phyloP scores from a whole-genome alignment of 1,284 basidiomycete species.

The Microbotryum lychnidis-dioicae region DNA sequence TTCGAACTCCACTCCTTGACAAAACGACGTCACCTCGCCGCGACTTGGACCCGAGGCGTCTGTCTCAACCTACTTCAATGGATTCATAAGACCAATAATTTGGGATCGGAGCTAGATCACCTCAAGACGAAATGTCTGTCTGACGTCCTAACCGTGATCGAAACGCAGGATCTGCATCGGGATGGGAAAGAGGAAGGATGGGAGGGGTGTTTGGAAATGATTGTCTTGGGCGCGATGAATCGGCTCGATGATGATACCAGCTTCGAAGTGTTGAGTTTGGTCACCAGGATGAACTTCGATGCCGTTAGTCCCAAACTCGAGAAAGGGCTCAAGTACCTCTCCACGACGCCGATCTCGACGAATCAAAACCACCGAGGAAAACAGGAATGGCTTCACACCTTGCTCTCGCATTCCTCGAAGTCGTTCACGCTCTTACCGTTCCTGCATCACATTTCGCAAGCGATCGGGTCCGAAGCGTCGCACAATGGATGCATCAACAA shows the following conservation, averaged over 20 bases:
- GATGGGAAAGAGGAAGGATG: conserved; percentile 12
- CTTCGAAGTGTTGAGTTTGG: not conserved
- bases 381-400: not conserved
- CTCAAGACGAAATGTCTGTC: conserved; percentile 5
- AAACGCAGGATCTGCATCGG: conserved; percentile 17
- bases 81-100: too few species aligned
- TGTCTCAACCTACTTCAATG: too few species aligned
- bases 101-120: not conserved
- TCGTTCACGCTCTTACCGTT: conserved; percentile 17
- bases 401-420: conserved; percentile 17
- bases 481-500: too few species aligned
- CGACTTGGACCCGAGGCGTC: conserved; percentile 10
- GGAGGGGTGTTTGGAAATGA: conserved; percentile 6
- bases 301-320: conserved; percentile 3
- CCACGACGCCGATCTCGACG: not conserved
- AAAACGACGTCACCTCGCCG: conserved; percentile 23
- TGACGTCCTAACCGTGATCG: conserved; percentile 13
- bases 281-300: conserved; percentile 13
- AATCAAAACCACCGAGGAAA: too few species aligned
- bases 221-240: conserved; percentile 5
- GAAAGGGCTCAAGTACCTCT: conserved; percentile 8
- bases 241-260: conserved; percentile 5
- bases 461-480: not conserved
- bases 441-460: conserved; percentile 4
- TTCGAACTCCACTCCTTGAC: conserved; percentile 23